Base-by-base conservation (phyloP, 495 filamentous ascomycete genomes). In the Aspergillus indologenus region DNA sequence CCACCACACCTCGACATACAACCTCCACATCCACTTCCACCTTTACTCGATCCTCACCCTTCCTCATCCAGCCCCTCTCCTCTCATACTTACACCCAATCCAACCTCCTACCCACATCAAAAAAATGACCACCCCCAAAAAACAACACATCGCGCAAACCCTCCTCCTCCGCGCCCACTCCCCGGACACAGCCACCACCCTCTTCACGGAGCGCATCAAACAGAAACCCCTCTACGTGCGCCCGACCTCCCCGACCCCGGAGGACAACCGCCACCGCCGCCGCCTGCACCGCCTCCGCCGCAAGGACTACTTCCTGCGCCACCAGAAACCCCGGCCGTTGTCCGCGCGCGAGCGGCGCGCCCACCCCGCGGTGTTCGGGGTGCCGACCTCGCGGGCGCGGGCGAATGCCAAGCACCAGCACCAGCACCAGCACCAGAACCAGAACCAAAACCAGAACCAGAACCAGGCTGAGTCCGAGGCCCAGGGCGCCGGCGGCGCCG, bases 141-240 rank as follows among this genome's bases (percentile, higher is more conserved):
- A 68, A 20, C 59, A 63, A 40, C 79, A 83, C 65, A 80, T 90
- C 20, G 87, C 87, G 4, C 82, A 84, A 40, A 68, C 70, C 6
- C 85, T 98, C 43, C 88, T 98, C 59, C 62, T 74, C 9, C 86
- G 86, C 61, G 90, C 90, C 20, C 88, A 94, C 77, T 83, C 86
- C 31, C 84, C 90, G 20, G 79, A 83, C 45, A 84, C 81, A 56
- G 86, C 90, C 20, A 69, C 72, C 11, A 75, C 81, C 7, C 88
- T 96, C 77, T 90, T 89, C 79, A 79, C 82, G 56, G 88, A 94
- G 54, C 90, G 91, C 70, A 80, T 97, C 67, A 84, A 88, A 61
- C 84, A 89, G 61, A 90, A 90, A 59, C 90, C 91, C 0, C 85
- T 98, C 61, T 84, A 84, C 70, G 85, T 97, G 0, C 83, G 84